phyloP scores from a whole-genome alignment of 768 basidiomycete species.

The Russula ochroleuca region DNA sequence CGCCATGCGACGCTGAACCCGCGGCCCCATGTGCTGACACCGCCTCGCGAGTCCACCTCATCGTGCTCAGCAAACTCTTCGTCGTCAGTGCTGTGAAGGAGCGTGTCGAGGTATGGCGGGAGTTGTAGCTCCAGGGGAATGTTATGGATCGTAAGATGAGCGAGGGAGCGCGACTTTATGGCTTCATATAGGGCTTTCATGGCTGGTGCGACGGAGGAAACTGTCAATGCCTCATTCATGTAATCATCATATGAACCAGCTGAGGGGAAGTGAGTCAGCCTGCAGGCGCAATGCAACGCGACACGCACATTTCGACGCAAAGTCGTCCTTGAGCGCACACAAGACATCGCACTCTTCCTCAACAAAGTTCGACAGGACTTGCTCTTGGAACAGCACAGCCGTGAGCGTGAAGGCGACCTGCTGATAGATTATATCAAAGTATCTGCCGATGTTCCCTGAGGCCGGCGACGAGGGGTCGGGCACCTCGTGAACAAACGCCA shows the following conservation, averaged over 20 bases:
- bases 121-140: conserved; percentile 83
- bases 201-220: conserved; percentile 70
- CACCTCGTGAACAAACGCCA: conserved; percentile 81
- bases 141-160: conserved; percentile 71
- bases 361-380: conserved; percentile 82
- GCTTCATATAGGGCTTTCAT: conserved; percentile 78
- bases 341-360: conserved; percentile 74
- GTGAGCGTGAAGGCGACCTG: conserved; percentile 87
- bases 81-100: conserved; percentile 64
- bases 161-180: conserved; percentile 70
- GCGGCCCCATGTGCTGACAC: conserved; percentile 55
- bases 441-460: conserved; percentile 69
- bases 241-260: conserved; percentile 59
- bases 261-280: conserved; percentile 30
- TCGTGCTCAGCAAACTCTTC: conserved; percentile 46
- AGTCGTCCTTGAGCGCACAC: conserved; percentile 65
- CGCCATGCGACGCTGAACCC: conserved; percentile 71
- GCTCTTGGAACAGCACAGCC: conserved; percentile 89
- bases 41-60: conserved; percentile 47
- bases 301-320: conserved; percentile 54
- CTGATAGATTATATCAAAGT: conserved; percentile 84
- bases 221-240: conserved; percentile 52
- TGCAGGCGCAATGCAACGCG: background rate
- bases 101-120: conserved; percentile 70
- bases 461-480: conserved; percentile 87